Conservation (phyloP, 768 basidiomycete species). For the Mycena haematopus region DNA sequence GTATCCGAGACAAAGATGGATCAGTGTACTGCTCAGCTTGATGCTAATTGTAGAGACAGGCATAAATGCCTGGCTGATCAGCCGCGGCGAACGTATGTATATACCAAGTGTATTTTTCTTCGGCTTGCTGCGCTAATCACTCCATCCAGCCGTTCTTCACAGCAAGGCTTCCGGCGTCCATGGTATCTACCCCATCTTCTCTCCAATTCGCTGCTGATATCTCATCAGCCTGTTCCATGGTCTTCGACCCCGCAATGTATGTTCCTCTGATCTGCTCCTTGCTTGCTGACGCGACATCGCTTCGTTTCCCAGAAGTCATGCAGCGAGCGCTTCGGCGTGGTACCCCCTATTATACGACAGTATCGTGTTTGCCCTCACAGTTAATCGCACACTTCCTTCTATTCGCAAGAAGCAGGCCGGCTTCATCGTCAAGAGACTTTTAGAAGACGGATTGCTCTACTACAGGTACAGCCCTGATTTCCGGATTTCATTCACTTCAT, state of each 20-base stretch:
- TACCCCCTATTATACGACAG: slow-evolving; percentile 37
- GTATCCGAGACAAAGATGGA: slow-evolving; percentile 30
- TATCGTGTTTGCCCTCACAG: slow-evolving; percentile 35
- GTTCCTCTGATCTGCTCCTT: neutral
- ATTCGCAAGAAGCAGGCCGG: slow-evolving; percentile 29
- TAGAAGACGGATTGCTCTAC: slow-evolving; percentile 39
- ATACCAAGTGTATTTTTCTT: neutral
- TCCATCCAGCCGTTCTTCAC: slow-evolving; percentile 21
- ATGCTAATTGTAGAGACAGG: slow-evolving; percentile 37
- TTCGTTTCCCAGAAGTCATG: slow-evolving; percentile 24
- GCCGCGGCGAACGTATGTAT: slow-evolving; percentile 38
- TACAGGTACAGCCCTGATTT: slow-evolving; percentile 30
- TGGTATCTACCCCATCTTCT: slow-evolving; percentile 10
- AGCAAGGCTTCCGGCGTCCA: slow-evolving; percentile 25
- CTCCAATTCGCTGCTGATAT: neutral
- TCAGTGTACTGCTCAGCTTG: slow-evolving; percentile 32
- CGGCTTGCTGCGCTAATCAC: neutral
- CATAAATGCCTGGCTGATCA: slow-evolving; percentile 42
- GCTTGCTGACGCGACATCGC: neutral
- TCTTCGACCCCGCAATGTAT: slow-evolving; percentile 39
- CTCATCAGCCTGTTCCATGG: slow-evolving; percentile 44
- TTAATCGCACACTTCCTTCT: slow-evolving; percentile 35
- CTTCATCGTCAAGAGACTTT: slow-evolving; percentile 33
- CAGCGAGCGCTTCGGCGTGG: slow-evolving; percentile 43
- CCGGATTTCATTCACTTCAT: neutral